Evolutionary conservation across 345 rosid species (phyloP).

Genomic region (Arabidopsis arenosa): DNA sequence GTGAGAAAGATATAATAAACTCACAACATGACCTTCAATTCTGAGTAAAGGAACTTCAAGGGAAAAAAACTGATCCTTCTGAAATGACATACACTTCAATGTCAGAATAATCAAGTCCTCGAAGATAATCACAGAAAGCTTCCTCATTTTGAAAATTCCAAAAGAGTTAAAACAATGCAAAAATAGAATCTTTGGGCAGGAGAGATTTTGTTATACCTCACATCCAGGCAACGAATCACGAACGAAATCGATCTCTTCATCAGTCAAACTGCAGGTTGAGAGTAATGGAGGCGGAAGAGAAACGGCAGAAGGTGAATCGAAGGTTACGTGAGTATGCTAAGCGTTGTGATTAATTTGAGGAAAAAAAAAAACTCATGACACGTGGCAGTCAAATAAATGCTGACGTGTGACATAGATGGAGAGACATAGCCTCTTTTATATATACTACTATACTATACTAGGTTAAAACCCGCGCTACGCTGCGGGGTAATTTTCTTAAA

Average conservation of each 20-base stretch:
- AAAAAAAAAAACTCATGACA: too few relatives aligned
- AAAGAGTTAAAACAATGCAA: not conserved
- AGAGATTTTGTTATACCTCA: constrained; percentile 55
- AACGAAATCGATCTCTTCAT: constrained; percentile 74
- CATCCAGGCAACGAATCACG: constrained; percentile 67
- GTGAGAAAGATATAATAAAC: constrained; percentile 32
- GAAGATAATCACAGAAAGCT: constrained; percentile 78
- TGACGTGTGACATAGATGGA: too few relatives aligned
- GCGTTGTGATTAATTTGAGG: too few relatives aligned
- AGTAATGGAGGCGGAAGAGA: too few relatives aligned
- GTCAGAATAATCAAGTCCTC: constrained; percentile 85
- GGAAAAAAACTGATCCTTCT: constrained; percentile 77
- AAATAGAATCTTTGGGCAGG: not conserved
- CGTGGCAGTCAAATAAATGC: too few relatives aligned
- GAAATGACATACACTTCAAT: constrained; percentile 82
- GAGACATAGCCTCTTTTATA: too few relatives aligned
- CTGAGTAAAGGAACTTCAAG: constrained; percentile 91
- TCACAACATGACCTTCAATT: constrained; percentile 89
- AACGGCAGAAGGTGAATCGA: too few relatives aligned
- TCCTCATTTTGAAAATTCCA: constrained; percentile 50
- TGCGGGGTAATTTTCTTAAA: too few relatives aligned
- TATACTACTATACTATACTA: too few relatives aligned
- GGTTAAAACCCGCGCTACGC: too few relatives aligned
- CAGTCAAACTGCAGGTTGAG: constrained; percentile 11
- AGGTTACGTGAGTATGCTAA: too few relatives aligned